Evolutionary conservation across 306 rosid species (phyloP), one percentile per base, ranked within the genome.

Genomic region (Vigna reflexopilosa): DNA sequence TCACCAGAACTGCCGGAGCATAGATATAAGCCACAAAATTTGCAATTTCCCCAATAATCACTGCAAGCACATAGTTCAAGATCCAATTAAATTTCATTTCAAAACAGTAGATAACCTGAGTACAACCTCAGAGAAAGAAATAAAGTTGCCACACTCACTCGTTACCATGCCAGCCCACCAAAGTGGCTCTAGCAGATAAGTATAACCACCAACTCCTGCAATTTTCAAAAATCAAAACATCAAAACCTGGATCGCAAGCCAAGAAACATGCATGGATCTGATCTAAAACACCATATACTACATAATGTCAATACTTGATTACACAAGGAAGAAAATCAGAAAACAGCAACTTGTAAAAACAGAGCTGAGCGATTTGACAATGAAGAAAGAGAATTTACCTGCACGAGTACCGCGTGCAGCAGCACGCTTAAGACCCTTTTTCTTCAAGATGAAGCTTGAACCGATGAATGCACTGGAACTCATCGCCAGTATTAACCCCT

Each of bases 91-190:
- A 10, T 36, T 42, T 47, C 50, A 64, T 52, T 62, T 24, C 56
- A 67, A 78, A 67, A 56, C 55, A 42, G 3, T 2, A 9, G 13
- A 42, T 9, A 42, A 42, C 10, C 47, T 9, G 13, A 42, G 44
- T 2, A 70, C 16, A 66, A 38, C 22, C 34, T 17, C 28, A 69
- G 70, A 80, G 40, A 20, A 36, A 45, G 14, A 45, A 45, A 67
- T 24, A 8, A 24, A 48, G 30, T 15, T 65, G 75, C 50, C 52
- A 59, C 44, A 89, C 96, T 76, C 91, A 95, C 98, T 95, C 51
- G 93, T 92, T 76, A 92, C 84, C 98, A 95, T 89, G 83, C 98
- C 98, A 19, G 87, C 91, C 98, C 98, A 95, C 98, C 98, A 95
- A 58, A 95, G 93, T 26, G 98, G 98, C 87, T 95, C 97, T 40